Evolutionary conservation across 371 early-diverging fungal species (phyloP).

Genomic region (Aphelidium insulamus): DNA sequence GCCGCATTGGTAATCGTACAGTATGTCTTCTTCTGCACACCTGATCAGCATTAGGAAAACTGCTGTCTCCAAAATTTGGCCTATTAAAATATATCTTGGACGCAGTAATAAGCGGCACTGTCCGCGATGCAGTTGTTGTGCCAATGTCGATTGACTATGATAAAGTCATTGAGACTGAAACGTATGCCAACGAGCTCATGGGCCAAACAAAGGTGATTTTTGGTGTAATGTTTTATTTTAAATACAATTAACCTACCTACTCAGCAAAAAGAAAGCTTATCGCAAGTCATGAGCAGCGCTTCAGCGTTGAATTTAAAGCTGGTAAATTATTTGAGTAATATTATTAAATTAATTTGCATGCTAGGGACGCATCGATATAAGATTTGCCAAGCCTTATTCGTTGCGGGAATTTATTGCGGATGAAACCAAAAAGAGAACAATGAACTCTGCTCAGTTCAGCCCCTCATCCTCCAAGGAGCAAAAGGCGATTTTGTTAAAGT

Average conservation of each 20-base stretch:
- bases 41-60: too few relatives aligned
- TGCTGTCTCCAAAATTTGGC: constrained; percentile 58
- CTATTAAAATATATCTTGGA: constrained; percentile 59
- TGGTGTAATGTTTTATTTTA: background rate
- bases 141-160: constrained; percentile 75
- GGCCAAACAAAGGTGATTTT: constrained; percentile 53
- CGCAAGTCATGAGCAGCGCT: background rate
- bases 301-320: background rate
- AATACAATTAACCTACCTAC: background rate
- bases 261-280: background rate
- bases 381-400: constrained; percentile 56
- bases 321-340: background rate
- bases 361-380: constrained; percentile 19
- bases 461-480: constrained; percentile 4
- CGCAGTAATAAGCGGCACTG: constrained; percentile 29
- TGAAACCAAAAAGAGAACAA: constrained; percentile 1
- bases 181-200: constrained; percentile 50
- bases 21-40: constrained; percentile 2
- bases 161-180: constrained; percentile 61
- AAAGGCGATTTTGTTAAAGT: constrained; percentile 19
- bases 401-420: constrained; percentile 37
- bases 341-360: background rate
- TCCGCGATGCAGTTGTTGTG: constrained; percentile 46
- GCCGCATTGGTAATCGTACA: constrained; percentile 28
- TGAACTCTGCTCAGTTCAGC: background rate